Percentiles rank a stretch among this genome's conserved stretches.
Evolutionary conservation across 345 rosid species (phyloP).

Genomic region (Eucalyptus melliodora): DNA sequence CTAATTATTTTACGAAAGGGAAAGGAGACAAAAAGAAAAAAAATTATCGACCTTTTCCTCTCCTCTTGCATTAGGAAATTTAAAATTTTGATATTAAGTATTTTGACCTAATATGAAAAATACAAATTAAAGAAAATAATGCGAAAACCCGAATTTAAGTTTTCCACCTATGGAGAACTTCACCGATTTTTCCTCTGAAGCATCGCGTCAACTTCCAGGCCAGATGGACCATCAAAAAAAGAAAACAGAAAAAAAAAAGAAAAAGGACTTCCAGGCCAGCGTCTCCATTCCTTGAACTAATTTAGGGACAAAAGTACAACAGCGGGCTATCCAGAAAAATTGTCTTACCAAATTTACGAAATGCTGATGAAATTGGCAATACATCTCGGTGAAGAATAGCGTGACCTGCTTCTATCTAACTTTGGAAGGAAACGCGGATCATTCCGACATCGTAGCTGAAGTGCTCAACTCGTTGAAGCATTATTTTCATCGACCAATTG

Average conservation of each 20-base stretch:
- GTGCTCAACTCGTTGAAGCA: no score
- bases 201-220: not conserved
- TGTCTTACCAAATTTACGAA: not conserved
- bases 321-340: not conserved
- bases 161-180: no score
- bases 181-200: not conserved
- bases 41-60: no score
- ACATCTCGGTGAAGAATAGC: not conserved
- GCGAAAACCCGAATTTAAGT: no score
- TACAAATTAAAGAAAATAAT: no score
- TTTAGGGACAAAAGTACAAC: not conserved
- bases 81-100: fast-evolving
- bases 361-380: not conserved
- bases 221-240: no score
- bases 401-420: not conserved
- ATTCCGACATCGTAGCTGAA: not conserved
- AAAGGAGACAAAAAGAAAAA: no score
- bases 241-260: fast-evolving
- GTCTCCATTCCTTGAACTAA: not conserved
- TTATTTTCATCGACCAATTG: not conserved
- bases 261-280: not conserved
- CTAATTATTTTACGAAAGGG: no score
- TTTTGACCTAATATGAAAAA: no score
- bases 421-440: not conserved
- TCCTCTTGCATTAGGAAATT: no score